phyloP scores from a whole-genome alignment of 495 filamentous ascomycete genomes.

The Trichoderma parareesei region DNA sequence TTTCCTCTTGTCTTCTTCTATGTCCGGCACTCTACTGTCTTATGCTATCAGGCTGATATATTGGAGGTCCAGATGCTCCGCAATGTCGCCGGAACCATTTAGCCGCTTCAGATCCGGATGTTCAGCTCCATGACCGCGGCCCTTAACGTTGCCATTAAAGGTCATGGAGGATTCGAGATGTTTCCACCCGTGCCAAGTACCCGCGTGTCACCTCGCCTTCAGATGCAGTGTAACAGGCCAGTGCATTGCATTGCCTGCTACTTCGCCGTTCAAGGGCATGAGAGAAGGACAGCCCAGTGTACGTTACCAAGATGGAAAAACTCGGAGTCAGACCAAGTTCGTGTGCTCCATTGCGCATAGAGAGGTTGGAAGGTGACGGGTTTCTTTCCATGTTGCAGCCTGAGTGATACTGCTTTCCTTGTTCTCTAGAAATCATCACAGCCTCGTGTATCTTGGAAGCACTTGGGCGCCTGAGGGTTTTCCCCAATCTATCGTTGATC shows the following conservation, averaged over 20 bases:
- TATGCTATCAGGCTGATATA: not conserved
- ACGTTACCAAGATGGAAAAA: too few species aligned
- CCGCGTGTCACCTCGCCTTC: not conserved
- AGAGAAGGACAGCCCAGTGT: too few species aligned
- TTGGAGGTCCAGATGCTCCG: not conserved
- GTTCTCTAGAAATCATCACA: too few species aligned
- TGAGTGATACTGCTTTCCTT: too few species aligned
- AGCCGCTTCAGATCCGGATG: not conserved
- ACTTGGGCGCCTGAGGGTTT: too few species aligned
- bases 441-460: too few species aligned
- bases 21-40: not conserved
- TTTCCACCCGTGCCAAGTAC: not conserved
- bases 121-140: not conserved
- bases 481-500: too few species aligned
- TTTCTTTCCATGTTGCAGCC: too few species aligned
- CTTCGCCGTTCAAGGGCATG: not conserved
- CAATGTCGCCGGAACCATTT: constrained; percentile 5
- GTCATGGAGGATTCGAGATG: not conserved
- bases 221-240: not conserved
- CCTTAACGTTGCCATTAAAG: not conserved
- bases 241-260: not conserved
- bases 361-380: too few species aligned
- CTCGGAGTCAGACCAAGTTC: too few species aligned
- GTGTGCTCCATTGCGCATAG: too few species aligned
- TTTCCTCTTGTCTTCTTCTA: not conserved